Conservation (phyloP, 192 early-diverging fungal species). For the Umbelopsis ramanniana region DNA sequence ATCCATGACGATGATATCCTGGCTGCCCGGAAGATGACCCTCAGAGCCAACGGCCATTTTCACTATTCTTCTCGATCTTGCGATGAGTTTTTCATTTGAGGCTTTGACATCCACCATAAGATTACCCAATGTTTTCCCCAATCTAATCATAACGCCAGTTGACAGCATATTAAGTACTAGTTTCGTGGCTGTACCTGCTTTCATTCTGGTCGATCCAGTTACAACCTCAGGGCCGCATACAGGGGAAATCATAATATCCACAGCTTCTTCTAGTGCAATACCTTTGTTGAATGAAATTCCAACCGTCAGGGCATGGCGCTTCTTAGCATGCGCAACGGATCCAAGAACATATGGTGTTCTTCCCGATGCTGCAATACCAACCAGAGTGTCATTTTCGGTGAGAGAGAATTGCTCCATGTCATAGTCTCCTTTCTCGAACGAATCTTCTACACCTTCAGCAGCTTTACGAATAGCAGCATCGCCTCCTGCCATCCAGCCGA, state of each 20-base stretch:
- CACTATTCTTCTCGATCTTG: conserved; percentile 18
- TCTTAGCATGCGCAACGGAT: conserved; percentile 21
- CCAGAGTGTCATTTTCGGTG: conserved; percentile 26
- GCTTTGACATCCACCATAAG: conserved; percentile 27
- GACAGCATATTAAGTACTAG: conserved; percentile 28
- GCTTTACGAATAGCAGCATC: conserved; percentile 30
- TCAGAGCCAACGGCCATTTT: conserved; percentile 8
- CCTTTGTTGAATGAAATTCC: conserved; percentile 24
- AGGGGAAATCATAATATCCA: conserved; percentile 26
- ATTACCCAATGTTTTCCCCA: conserved; percentile 27
- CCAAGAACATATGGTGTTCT: conserved; percentile 30
- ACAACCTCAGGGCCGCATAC: conserved; percentile 28
- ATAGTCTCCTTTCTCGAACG: conserved; percentile 2
- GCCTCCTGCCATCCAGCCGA: conserved; percentile 29
- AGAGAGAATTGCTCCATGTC: conserved; percentile 21
- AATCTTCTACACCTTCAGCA: conserved; percentile 29
- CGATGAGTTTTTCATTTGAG: conserved; percentile 22
- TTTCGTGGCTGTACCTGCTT: conserved; percentile 31
- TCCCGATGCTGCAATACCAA: conserved; percentile 29
- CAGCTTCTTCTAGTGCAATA: background rate
- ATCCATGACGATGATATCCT: background rate
- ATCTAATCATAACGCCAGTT: conserved; percentile 24
- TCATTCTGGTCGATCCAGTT: conserved; percentile 30
- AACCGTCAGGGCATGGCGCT: conserved; percentile 6
- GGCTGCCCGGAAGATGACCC: conserved; percentile 1